Conservation (phyloP, 164 flowering plant genomes). For the Amborella trichopoda region DNA sequence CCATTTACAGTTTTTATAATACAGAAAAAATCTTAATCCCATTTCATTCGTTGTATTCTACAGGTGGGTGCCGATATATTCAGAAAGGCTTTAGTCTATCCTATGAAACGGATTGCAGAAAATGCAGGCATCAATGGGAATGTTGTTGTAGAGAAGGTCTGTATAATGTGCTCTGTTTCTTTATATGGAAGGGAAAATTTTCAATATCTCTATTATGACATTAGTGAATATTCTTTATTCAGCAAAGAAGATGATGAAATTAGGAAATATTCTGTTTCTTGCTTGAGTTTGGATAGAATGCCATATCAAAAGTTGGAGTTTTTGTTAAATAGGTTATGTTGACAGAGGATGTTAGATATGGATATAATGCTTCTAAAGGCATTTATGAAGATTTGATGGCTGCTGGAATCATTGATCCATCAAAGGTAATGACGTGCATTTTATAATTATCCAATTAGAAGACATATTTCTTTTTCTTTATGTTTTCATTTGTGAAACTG, state of each 20-base stretch:
- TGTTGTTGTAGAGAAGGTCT: constrained; percentile 57
- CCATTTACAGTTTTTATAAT: too few relatives aligned
- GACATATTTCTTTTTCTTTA: too few relatives aligned
- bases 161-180: not conserved
- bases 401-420: constrained; percentile 75
- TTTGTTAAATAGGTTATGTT: constrained; percentile 42
- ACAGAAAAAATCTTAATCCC: too few relatives aligned
- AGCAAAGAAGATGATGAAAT: too few relatives aligned
- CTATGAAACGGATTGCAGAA: constrained; percentile 61
- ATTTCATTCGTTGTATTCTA: constrained; percentile 1
- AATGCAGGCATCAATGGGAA: constrained; percentile 78
- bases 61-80: constrained; percentile 91
- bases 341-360: constrained; percentile 31
- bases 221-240: too few relatives aligned
- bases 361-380: constrained; percentile 79
- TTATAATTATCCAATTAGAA: too few relatives aligned
- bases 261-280: too few relatives aligned
- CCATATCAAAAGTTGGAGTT: too few relatives aligned
- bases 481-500: too few relatives aligned
- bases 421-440: constrained; percentile 47
- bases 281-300: too few relatives aligned
- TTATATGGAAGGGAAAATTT: too few relatives aligned
- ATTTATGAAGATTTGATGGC: constrained; percentile 62
- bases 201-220: too few relatives aligned
- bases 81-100: constrained; percentile 64